Base-by-base conservation (phyloP, 305 asterid genomes). In the Striga hermonthica region DNA sequence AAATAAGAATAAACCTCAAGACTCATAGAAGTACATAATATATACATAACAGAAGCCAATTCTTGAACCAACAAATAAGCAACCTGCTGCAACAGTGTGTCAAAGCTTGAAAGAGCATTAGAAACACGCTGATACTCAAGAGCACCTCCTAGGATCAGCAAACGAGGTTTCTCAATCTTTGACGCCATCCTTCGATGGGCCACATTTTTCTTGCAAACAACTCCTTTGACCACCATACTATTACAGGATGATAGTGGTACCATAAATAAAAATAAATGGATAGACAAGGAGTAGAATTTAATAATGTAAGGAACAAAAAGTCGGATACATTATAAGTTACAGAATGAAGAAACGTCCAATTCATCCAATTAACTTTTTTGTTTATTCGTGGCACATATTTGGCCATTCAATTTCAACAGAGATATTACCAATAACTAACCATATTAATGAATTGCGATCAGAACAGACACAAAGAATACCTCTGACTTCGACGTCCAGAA, bases 11-110 rank as follows among this genome's bases (percentile, higher is more conserved):
- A 56, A 61, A 69, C 53, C 64, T 63, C 41, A 71, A 67, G 74
- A 39, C 50, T 43, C 44, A 48, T 15, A n/a, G 35, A 50, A 57
- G 15, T 50, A 55, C 11, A 44, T 38, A 39, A 48, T 3, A 65
- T 41, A 38, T 57, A 62, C 12, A 65, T 45, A 57, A 65, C 38
- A 43, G 28, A 65, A 61, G 54, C 31, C 66, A 67, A 70, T 60
- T 63, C 53, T 34, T 11, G 36, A 12, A 62, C 49, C 31, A 34
- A 64, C 49, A 61, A 65, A 67, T 62, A 75, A 58, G 60, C 74
- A 74, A 91, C 98, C 97, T 91, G 98, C 80, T 91, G 98, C 84
- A 91, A 76, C 77, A 91, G 80, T 54, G 98, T 89, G 73, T 87
- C 97, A 67, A 89, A 80, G 84, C 98, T 91, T 75, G 98, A 89